phyloP scores from a whole-genome alignment of 2,329 filamentous ascomycete genomes.

The Aureobasidium sp. region DNA sequence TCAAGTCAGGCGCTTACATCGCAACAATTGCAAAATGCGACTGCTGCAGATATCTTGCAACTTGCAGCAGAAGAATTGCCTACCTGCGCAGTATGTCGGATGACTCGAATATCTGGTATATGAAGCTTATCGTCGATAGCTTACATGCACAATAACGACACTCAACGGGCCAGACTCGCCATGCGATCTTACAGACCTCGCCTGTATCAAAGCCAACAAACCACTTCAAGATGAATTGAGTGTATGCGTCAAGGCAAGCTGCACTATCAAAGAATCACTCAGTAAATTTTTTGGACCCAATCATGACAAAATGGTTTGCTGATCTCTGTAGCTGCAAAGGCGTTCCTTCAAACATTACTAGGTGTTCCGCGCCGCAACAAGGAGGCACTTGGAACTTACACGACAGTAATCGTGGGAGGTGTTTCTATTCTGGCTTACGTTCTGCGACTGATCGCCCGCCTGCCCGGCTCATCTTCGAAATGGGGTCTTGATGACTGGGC shows the following conservation, averaged over 20 bases:
- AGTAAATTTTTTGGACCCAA: not conserved
- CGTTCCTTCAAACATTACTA: constrained; percentile 13
- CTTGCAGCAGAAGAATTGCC: not conserved
- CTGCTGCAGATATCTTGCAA: not conserved
- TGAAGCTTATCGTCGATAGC: not conserved
- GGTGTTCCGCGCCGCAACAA: constrained; percentile 1
- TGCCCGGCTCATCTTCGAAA: not conserved
- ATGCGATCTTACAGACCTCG: constrained; percentile 20
- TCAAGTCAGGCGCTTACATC: not conserved
- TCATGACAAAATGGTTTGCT: not conserved
- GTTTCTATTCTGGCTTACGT: not conserved
- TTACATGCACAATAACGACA: constrained; percentile 6
- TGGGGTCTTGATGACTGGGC: constrained; percentile 5
- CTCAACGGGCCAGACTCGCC: constrained; percentile 12
- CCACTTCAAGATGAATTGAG: constrained; percentile 15
- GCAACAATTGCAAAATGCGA: not conserved
- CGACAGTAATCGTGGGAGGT: not conserved
- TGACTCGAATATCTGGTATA: not conserved
- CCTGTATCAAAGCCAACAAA: constrained; percentile 20
- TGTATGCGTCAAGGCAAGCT: constrained; percentile 16
- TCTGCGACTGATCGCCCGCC: not conserved
- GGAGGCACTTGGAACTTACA: not conserved
- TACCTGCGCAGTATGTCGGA: not conserved
- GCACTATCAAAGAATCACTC: constrained; percentile 8
- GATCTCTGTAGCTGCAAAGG: constrained; percentile 12